Conservation (phyloP, 108 stramenopile species). For the Cylindrotheca fusiformis region DNA sequence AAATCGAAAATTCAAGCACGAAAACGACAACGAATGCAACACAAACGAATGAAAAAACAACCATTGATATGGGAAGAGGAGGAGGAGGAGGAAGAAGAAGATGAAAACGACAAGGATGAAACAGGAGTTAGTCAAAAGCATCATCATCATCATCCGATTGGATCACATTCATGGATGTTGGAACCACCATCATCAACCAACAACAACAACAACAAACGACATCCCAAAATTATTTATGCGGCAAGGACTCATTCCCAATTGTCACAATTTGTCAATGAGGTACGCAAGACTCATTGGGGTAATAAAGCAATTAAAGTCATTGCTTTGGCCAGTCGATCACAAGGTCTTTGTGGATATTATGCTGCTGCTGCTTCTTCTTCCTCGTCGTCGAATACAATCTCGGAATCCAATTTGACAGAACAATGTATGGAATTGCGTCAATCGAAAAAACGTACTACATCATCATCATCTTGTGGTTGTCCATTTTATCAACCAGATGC, state of each 20-base stretch:
- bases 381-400: no score
- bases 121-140: neutral
- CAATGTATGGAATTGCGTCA: conserved; percentile 92
- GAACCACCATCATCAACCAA: neutral
- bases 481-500: conserved; percentile 54
- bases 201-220: conserved; percentile 14
- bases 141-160: neutral
- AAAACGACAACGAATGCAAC: conserved; percentile 20
- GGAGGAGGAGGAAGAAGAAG: conserved; percentile 8
- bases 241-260: conserved; percentile 97
- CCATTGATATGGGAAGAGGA: conserved; percentile 3
- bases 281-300: conserved; percentile 71
- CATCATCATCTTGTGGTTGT: conserved; percentile 39
- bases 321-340: conserved; percentile 79
- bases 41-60: neutral
- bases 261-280: conserved; percentile 92
- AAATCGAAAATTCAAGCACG: conserved; percentile 18
- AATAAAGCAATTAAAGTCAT: conserved; percentile 68
- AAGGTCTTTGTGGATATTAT: conserved; percentile 73
- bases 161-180: neutral
- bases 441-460: conserved; percentile 28
- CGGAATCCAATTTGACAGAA: conserved; percentile 86
- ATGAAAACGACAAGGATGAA: neutral
- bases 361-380: no score
- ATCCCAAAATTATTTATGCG: conserved; percentile 82